Evolutionary conservation across 192 early-diverging fungal genomes (phyloP).

Genomic region (Hyaloraphidium curvatum): DNA sequence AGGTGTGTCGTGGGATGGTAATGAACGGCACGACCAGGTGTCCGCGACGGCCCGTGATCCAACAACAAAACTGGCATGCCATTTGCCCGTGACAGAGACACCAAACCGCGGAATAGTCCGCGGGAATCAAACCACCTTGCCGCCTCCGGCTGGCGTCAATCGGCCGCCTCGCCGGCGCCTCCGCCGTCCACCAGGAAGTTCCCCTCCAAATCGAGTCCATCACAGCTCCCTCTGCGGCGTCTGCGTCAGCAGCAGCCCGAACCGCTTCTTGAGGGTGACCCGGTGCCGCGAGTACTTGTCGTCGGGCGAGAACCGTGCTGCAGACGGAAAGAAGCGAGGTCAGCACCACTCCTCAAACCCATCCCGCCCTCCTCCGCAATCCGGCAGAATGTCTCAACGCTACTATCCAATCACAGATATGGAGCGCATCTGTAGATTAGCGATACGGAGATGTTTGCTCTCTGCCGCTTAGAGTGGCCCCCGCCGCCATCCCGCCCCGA

Average conservation of each 20-base stretch:
- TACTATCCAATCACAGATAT: constrained; percentile 14
- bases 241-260: constrained; percentile 48
- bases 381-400: constrained; percentile 8
- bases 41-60: no score
- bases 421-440: constrained; percentile 10
- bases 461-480: constrained; percentile 10
- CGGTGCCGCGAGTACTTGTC: constrained; percentile 98
- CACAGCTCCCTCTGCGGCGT: neutral
- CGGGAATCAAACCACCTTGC: no score
- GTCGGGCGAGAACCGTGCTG: constrained; percentile 94
- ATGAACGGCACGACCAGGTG: no score
- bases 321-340: neutral
- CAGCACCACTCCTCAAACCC: neutral
- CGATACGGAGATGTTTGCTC: constrained; percentile 10
- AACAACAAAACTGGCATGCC: no score
- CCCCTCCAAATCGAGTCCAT: no score
- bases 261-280: constrained; percentile 89
- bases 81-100: no score
- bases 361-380: neutral
- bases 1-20: no score
- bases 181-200: no score
- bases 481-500: neutral
- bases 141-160: no score
- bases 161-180: no score
- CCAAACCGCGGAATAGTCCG: no score